These are phyloP conservation scores for Tricholoma flavovirens DNA, from an alignment of 768 basidiomycete genomes.

Conservation along the genomic window DNA sequence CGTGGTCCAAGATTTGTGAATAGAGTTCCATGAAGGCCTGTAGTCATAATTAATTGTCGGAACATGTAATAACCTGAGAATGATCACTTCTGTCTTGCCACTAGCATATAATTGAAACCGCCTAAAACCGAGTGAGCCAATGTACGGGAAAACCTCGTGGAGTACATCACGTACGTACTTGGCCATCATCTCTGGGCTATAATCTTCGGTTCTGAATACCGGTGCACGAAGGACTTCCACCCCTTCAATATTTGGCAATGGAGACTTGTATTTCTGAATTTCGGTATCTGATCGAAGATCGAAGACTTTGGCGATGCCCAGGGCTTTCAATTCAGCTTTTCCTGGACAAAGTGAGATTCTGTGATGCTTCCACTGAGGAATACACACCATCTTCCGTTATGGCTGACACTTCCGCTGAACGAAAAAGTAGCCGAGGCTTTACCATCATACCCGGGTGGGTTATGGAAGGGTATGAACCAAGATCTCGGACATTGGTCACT, in stretches of 20 bases:
- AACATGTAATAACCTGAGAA: background rate
- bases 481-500: slow-evolving; percentile 70
- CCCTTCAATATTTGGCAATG: slow-evolving; percentile 58
- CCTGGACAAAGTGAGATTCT: slow-evolving; percentile 34
- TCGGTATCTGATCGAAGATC: slow-evolving; percentile 80
- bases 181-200: slow-evolving; percentile 80
- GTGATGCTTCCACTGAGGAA: background rate
- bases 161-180: slow-evolving; percentile 54
- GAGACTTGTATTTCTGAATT: slow-evolving; percentile 65
- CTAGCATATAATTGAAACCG: slow-evolving; percentile 72
- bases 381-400: slow-evolving; percentile 64
- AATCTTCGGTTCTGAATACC: slow-evolving; percentile 69
- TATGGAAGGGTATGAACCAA: slow-evolving; percentile 55
- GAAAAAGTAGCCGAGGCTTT: slow-evolving; percentile 52
- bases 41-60: background rate
- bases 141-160: slow-evolving; percentile 11
- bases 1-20: slow-evolving; percentile 75
- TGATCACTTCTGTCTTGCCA: slow-evolving; percentile 66
- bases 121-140: slow-evolving; percentile 31
- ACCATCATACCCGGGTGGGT: slow-evolving; percentile 44
- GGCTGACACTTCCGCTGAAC: slow-evolving; percentile 67
- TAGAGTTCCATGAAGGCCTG: slow-evolving; percentile 81
- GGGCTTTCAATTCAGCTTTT: slow-evolving; percentile 44
- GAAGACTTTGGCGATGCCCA: slow-evolving; percentile 65
- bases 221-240: slow-evolving; percentile 57